Evolutionary conservation across 2,329 filamentous ascomycete species (phyloP), one percentile per base, ranked within the genome.

Genomic region (Alternaria dauci): DNA sequence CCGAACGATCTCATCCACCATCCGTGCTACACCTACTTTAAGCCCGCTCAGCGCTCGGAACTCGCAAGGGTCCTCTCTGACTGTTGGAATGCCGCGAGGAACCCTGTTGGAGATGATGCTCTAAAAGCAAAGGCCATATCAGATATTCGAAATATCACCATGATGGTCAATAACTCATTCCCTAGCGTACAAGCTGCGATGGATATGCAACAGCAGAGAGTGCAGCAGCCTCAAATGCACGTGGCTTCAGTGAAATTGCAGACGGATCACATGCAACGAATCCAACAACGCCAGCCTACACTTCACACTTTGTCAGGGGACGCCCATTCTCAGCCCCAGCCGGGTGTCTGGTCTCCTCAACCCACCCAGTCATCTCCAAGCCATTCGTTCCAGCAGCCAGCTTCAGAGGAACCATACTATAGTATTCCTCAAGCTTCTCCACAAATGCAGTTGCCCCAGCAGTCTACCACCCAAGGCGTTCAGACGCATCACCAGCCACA

Each of bases 1-100:
- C 51, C 59, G 9, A 23, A 43, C 8, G 55, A 62, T 14, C 25
- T 59, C 11, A 9, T 55, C 7, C 25, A 16, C 14, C 44, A 59
- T 20, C n/a, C 32, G 4, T 39, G 32, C 8, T 62, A 55, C 43
- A 6, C 23, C 12, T 47, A n/a, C 20, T 16, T 62, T 14, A 20
- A 28, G 5, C 12, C 25, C 14, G 28, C 47, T 5, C 47, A 42
- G 28, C 44, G 44, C 4, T 8, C 34, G 7, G 25, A 58, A 30
- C 28, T 54, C 20, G 14, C 44, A 43, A 20, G 23, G n/a, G n/a
- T 32, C 4, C 51, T 58, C n/a, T 30, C 12, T 7, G 12, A 18
- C 25, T 41, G 39, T n/a, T 58, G 59, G 52, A 4, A 12, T 16
- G 25, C 42, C 8, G 44, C 43, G 25, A 32, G 25, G 4, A 30